These are phyloP conservation scores for Gryganskiella cystojenkinii DNA, from an alignment of 192 early-diverging fungal species.

Conservation along the genomic window DNA sequence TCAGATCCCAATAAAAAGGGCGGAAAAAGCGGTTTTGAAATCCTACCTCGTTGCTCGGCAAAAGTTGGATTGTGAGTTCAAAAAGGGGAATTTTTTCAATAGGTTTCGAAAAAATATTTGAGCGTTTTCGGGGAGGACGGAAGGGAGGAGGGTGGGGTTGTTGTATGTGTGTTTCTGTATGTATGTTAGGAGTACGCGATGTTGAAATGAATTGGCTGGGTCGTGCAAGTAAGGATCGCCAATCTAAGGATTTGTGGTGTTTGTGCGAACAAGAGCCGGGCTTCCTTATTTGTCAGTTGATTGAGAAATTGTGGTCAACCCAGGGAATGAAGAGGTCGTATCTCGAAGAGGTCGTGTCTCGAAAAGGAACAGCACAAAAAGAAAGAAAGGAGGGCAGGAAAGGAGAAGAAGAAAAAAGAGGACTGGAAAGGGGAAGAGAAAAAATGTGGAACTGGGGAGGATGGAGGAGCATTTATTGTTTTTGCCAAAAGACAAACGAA, in stretches of 20 bases:
- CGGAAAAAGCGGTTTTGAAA: too few relatives aligned
- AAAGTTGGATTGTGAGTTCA: conserved; percentile 19
- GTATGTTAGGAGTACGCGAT: too few relatives aligned
- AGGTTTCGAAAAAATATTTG: background rate
- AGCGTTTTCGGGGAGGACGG: background rate
- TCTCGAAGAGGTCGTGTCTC: background rate
- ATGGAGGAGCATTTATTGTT: too few relatives aligned
- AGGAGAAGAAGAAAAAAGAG: background rate
- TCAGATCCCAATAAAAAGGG: too few relatives aligned
- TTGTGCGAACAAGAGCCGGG: too few relatives aligned
- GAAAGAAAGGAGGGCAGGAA: background rate
- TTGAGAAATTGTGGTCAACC: too few relatives aligned
- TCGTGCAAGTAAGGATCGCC: too few relatives aligned
- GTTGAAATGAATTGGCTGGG: too few relatives aligned
- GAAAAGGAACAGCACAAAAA: too few relatives aligned
- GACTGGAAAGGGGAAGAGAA: background rate
- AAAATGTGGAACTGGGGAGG: background rate
- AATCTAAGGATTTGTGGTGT: background rate
- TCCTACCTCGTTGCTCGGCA: background rate
- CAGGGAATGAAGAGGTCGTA: too few relatives aligned
- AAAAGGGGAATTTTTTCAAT: conserved; percentile 3
- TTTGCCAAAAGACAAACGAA: too few relatives aligned
- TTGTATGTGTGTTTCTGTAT: background rate
- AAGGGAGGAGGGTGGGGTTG: background rate
- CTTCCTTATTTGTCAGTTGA: too few relatives aligned